phyloP scores from a whole-genome alignment of 305 asterid genomes.

The Fraxinus nigra region DNA sequence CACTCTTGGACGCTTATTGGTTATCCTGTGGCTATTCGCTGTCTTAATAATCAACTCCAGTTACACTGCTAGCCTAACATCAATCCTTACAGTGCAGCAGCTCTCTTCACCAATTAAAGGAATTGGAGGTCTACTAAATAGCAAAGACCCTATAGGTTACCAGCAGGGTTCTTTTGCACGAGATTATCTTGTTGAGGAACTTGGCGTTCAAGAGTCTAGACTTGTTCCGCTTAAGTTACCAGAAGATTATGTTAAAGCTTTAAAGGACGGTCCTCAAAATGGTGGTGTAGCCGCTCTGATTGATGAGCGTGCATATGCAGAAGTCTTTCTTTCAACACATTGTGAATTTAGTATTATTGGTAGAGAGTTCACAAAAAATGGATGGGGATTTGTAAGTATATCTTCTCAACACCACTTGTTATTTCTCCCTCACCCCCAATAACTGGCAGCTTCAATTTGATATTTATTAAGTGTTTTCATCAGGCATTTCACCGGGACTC shows the following conservation, averaged over 20 bases:
- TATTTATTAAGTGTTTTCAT: neutral
- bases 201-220: slow-evolving; percentile 46
- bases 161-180: slow-evolving; percentile 54
- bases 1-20: slow-evolving; percentile 51
- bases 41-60: slow-evolving; percentile 55
- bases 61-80: slow-evolving; percentile 68
- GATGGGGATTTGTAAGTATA: slow-evolving; percentile 73
- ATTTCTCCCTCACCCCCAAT: neutral
- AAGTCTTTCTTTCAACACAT: slow-evolving; percentile 50
- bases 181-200: slow-evolving; percentile 45
- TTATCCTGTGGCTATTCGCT: slow-evolving; percentile 60
- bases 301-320: slow-evolving; percentile 57
- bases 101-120: slow-evolving; percentile 59
- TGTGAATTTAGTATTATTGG: slow-evolving; percentile 55
- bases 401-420: neutral
- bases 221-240: slow-evolving; percentile 54
- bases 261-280: slow-evolving; percentile 41
- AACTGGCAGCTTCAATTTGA: neutral
- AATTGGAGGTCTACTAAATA: slow-evolving; percentile 37
- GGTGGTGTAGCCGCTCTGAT: slow-evolving; percentile 61
- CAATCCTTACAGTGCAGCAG: slow-evolving; percentile 63
- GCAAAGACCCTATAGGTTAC: slow-evolving; percentile 49
- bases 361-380: slow-evolving; percentile 52
- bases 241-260: slow-evolving; percentile 54
- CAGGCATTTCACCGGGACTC: slow-evolving; percentile 73